Conservation (phyloP, 2,329 filamentous ascomycete genomes). For the Paradendryphiella salina region DNA sequence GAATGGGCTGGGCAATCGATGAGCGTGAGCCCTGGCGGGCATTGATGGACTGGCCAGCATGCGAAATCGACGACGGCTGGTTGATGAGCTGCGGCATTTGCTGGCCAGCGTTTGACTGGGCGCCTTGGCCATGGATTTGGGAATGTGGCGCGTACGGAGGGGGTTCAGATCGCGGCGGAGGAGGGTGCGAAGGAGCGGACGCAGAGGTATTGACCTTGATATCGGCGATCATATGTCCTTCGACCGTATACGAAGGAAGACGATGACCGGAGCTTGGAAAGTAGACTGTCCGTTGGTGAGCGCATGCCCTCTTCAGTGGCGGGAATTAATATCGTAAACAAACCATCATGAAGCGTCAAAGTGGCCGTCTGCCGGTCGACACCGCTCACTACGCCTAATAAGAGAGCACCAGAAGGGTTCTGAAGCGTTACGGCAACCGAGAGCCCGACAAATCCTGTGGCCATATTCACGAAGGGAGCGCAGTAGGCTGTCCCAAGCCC, state of each 20-base stretch:
- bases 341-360: slow-evolving; percentile 73
- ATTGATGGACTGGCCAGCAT: slow-evolving; percentile 4
- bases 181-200: slow-evolving; percentile 23
- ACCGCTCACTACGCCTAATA: slow-evolving; percentile 71
- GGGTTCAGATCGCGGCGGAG: slow-evolving; percentile 21
- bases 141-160: slow-evolving; percentile 29
- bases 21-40: slow-evolving; percentile 13
- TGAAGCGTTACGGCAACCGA: slow-evolving; percentile 74
- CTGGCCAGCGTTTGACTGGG: slow-evolving; percentile 6
- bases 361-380: slow-evolving; percentile 65
- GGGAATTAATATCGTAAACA: neutral
- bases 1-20: slow-evolving; percentile 29
- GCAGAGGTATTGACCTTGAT: slow-evolving; percentile 55
- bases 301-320: neutral
- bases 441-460: slow-evolving; percentile 71
- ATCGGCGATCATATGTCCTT: slow-evolving; percentile 62
- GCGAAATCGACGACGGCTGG: slow-evolving; percentile 17
- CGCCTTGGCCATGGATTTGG: slow-evolving; percentile 17
- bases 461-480: slow-evolving; percentile 53
- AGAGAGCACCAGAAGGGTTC: slow-evolving; percentile 63
- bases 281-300: slow-evolving; percentile 50
- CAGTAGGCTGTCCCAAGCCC: neutral
- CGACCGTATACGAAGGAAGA: slow-evolving; percentile 59
- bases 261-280: slow-evolving; percentile 58
- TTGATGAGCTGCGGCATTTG: slow-evolving; percentile 18